phyloP scores from a whole-genome alignment of 1,139 yeast species.

The Suhomyces bokatorum region DNA sequence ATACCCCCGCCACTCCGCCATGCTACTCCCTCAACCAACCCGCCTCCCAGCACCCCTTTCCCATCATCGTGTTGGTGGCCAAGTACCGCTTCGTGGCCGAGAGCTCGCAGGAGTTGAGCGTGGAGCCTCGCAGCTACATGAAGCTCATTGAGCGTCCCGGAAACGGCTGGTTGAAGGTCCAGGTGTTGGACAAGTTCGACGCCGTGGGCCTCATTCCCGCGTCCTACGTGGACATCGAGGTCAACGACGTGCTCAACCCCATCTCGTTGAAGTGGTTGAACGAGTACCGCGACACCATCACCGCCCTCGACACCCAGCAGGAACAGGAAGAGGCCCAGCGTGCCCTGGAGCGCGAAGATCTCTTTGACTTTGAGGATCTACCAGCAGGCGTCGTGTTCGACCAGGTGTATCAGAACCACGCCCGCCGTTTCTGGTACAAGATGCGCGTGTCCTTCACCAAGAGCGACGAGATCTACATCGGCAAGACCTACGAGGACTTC shows the following conservation, averaged over 20 bases:
- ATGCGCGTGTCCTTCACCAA: conserved; percentile 16
- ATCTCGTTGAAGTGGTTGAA: conserved; percentile 22
- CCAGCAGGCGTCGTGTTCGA: conserved; percentile 13
- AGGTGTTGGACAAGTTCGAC: conserved; percentile 21
- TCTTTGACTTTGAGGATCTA: conserved; percentile 13
- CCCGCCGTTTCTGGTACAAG: conserved; percentile 23
- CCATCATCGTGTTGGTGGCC: conserved; percentile 19
- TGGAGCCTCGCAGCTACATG: conserved; percentile 21
- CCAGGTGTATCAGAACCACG: conserved; percentile 18
- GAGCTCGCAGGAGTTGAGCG: conserved; percentile 18
- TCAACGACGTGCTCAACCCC: conserved; percentile 23
- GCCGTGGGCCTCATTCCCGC: conserved; percentile 25
- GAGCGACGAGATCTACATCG: conserved; percentile 17
- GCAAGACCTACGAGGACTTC: conserved; percentile 25
- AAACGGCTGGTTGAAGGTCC: conserved; percentile 29
- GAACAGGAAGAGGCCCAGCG: conserved; percentile 5
- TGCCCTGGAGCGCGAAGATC: conserved; percentile 5
- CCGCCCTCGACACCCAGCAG: conserved; percentile 9
- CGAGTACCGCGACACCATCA: conserved; percentile 12
- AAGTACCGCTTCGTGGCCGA: conserved; percentile 22
- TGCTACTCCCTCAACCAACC: not conserved
- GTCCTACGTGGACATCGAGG: conserved; percentile 25
- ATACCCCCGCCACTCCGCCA: conserved; percentile 9
- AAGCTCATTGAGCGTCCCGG: conserved; percentile 25
- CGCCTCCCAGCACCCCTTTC: conserved; percentile 8